These are phyloP conservation scores for Linnemannia schmuckeri DNA, from an alignment of 192 early-diverging fungal genomes.

Conservation along the genomic window DNA sequence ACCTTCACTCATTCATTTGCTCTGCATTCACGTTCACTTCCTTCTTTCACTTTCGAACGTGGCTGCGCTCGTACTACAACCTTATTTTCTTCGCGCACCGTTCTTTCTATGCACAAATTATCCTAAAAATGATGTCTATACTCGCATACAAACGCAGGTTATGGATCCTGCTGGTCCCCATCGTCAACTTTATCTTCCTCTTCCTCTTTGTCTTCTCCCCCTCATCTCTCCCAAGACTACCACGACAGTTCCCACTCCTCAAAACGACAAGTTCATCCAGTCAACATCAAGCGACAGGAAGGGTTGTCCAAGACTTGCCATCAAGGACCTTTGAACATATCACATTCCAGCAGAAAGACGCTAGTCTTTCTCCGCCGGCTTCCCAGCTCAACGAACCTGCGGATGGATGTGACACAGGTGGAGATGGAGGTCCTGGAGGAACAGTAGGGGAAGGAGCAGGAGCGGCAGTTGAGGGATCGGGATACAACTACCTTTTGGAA, in stretches of 20 bases:
- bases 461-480: not conserved
- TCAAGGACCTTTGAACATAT: constrained; percentile 19
- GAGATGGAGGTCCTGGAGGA: not conserved
- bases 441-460: not conserved
- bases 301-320: not conserved
- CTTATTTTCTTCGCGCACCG: not conserved
- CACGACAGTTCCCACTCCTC: not conserved
- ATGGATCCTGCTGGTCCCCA: constrained; percentile 33
- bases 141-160: constrained; percentile 14
- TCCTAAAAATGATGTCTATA: constrained; percentile 11
- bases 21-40: not conserved
- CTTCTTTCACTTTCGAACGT: not conserved
- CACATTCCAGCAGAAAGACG: not conserved
- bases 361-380: not conserved
- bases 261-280: not conserved
- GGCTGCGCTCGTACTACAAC: not conserved
- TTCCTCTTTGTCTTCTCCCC: constrained; percentile 41
- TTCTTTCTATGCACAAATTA: not conserved
- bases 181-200: constrained; percentile 47
- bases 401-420: not conserved
- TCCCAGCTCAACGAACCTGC: not conserved
- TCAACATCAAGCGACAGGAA: not conserved
- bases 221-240: constrained; percentile 35
- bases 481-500: constrained; percentile 18
- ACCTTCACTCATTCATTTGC: not conserved